A percentile compares a stretch with the other conserved stretches of the same genome.
phyloP scores from a whole-genome alignment of 768 basidiomycete species.

The Porpolomopsis calyptriformis region DNA sequence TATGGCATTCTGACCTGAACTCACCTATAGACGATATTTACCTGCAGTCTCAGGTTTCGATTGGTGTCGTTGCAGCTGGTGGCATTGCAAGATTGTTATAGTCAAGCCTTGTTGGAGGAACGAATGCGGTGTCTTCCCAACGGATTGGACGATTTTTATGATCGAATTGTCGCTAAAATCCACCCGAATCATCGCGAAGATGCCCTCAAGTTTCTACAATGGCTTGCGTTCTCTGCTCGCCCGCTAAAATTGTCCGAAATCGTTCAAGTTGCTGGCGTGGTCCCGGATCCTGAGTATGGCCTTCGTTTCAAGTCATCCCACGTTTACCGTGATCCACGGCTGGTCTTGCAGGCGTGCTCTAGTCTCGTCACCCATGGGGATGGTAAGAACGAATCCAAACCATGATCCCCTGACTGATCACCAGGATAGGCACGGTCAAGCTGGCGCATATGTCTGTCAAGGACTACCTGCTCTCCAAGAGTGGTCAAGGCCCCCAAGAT shows the following conservation, averaged over 20 bases:
- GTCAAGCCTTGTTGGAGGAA: neutral
- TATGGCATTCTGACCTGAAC: neutral
- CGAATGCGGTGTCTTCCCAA: neutral
- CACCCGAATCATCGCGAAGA: neutral
- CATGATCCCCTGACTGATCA: neutral
- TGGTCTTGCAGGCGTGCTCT: neutral
- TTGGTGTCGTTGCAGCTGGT: neutral
- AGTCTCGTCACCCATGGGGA: neutral
- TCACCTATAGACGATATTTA: neutral
- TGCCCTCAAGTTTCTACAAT: neutral
- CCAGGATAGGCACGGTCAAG: neutral
- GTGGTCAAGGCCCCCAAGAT: neutral
- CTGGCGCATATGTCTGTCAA: conserved; percentile 2
- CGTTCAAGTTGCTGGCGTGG: neutral
- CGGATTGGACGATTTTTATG: neutral
- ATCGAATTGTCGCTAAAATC: neutral
- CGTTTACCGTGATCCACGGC: neutral
- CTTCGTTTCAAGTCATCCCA: neutral
- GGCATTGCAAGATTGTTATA: neutral
- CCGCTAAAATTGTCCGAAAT: neutral
- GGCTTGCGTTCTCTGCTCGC: conserved; percentile 1
- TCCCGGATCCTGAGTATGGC: neutral
- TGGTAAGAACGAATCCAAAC: neutral
- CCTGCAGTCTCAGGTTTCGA: neutral
- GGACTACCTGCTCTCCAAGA: neutral